Evolutionary conservation across 2,329 filamentous ascomycete species (phyloP).

Genomic region (Hypoxylon sp.): DNA sequence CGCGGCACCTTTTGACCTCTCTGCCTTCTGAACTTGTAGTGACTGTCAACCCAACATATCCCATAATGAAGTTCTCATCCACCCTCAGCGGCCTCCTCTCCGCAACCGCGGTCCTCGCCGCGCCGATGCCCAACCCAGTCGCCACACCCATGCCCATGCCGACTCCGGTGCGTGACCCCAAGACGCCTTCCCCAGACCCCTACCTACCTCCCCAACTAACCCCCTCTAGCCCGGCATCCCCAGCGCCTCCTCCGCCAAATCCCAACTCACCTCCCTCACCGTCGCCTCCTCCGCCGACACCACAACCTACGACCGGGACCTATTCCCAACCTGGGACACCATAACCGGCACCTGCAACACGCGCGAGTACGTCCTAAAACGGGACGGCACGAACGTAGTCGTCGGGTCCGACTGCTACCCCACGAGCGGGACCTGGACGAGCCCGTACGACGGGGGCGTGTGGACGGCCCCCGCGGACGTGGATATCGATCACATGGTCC

Average conservation of each 20-base stretch:
- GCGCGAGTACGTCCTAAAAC: slow-evolving; percentile 76
- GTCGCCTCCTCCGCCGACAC: slow-evolving; percentile 67
- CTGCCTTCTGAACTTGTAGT: background rate
- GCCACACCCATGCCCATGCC: slow-evolving; percentile 43
- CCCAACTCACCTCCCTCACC: slow-evolving; percentile 68
- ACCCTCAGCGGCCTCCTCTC: slow-evolving; percentile 44
- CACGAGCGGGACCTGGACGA: slow-evolving; percentile 75
- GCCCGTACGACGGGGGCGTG: slow-evolving; percentile 78
- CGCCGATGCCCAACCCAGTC: slow-evolving; percentile 39
- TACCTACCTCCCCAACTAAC: slow-evolving; percentile 64
- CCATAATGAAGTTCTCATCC: slow-evolving; percentile 44
- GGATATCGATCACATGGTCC: slow-evolving; percentile 87
- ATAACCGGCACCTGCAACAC: slow-evolving; percentile 77
- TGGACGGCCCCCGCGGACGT: slow-evolving; percentile 77
- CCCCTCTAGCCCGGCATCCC: slow-evolving; percentile 70
- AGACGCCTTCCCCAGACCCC: slow-evolving; percentile 64
- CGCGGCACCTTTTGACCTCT: background rate
- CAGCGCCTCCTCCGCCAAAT: slow-evolving; percentile 65
- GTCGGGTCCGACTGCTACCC: slow-evolving; percentile 70
- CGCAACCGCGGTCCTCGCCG: slow-evolving; percentile 42
- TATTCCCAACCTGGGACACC: slow-evolving; percentile 79
- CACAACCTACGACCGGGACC: slow-evolving; percentile 70
- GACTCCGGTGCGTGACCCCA: slow-evolving; percentile 41
- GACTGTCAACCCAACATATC: background rate
- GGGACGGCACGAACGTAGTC: slow-evolving; percentile 75